Conservation (phyloP, 208 protist genomes). For the Crithidia acanthocephali region DNA sequence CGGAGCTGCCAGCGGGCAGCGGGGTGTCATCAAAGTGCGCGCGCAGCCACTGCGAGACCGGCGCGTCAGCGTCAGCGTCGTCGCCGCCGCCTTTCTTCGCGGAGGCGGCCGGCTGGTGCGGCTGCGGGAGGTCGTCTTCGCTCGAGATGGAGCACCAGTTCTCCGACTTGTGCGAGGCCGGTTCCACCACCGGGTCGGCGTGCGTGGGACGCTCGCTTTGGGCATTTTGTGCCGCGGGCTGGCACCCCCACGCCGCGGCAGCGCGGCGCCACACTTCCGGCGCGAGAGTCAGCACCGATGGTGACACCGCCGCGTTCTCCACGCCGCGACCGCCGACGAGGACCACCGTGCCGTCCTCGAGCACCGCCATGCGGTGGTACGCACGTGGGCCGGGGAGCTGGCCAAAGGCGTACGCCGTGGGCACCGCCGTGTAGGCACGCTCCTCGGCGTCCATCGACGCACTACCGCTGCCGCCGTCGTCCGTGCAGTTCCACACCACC, state of each 20-base stretch:
- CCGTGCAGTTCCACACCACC: conserved; percentile 47
- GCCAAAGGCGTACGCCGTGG: conserved; percentile 33
- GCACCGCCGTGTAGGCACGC: conserved; percentile 1
- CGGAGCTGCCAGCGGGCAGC: not conserved
- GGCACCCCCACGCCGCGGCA: conserved; percentile 13
- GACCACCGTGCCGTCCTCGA: conserved; percentile 63
- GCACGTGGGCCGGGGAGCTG: conserved; percentile 63
- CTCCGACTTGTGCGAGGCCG: not conserved
- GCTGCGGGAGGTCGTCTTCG: not conserved
- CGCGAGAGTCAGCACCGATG: conserved; percentile 30
- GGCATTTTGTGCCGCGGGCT: not conserved
- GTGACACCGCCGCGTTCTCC: conserved; percentile 27
- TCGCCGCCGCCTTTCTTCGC: not conserved
- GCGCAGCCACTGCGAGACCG: conserved; percentile 26
- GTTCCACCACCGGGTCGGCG: not conserved
- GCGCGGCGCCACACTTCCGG: conserved; percentile 20
- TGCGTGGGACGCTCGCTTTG: not conserved
- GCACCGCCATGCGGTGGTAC: conserved; percentile 55
- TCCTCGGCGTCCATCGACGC: conserved; percentile 10
- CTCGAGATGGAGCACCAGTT: conserved; percentile 21
- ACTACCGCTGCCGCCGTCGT: not conserved
- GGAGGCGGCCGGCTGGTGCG: not conserved
- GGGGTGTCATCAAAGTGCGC: conserved; percentile 22
- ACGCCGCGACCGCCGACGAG: conserved; percentile 59
- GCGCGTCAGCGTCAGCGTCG: conserved; percentile 10